Base-by-base conservation (phyloP, 495 filamentous ascomycete species). In the Hypoxylon fuscum region DNA sequence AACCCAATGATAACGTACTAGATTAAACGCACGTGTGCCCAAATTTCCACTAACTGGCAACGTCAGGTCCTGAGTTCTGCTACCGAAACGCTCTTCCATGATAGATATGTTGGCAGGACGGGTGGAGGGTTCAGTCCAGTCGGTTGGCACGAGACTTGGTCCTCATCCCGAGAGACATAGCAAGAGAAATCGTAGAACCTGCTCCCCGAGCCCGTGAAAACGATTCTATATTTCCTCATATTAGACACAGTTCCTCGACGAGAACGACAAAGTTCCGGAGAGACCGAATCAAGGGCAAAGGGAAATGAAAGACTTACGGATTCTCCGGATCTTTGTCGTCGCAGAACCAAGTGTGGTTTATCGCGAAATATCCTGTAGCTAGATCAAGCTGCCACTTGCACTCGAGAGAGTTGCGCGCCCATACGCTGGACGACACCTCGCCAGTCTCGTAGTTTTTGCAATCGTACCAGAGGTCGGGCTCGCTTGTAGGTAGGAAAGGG, bases 331-430 rank as follows among this genome's bases (percentile, higher is more conserved):
- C 42, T 25, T 66, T 66, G 12, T 66, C 63, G n/a, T 66, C 57
- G 21, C 63, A 66, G 41, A 52, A 57, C 63, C 63, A 66, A 9
- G 63, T 66, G 12, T 66, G 57, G 18, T 66, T 66, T 4, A 66
- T 46, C 3, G 63, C 63, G 14, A 62, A 48, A 12, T 66, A 66
- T 9, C 63, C 63, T 1, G 63, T 66, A 1, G 56, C 63, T 0
- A 66, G 57, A 23, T 66, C 63, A 3, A 66, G 52, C 50, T 66
- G 57, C 63, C 63, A 66, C 32, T 41, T 57, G 25, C 63, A 66
- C 0, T 57, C 63, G 20, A 66, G 23, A 1, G 44, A 48, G 31
- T 61, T 12, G 7, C 57, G 51, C 32, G 44, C 57, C 56, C 56
- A 66, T 21, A 22, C 27, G 7, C 11, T 43, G 0, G 62, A 65